Evolutionary conservation across 2,329 filamentous ascomycete genomes (phyloP), one percentile per base, ranked within the genome.

Genomic region (Trichoderma koningiopsis): DNA sequence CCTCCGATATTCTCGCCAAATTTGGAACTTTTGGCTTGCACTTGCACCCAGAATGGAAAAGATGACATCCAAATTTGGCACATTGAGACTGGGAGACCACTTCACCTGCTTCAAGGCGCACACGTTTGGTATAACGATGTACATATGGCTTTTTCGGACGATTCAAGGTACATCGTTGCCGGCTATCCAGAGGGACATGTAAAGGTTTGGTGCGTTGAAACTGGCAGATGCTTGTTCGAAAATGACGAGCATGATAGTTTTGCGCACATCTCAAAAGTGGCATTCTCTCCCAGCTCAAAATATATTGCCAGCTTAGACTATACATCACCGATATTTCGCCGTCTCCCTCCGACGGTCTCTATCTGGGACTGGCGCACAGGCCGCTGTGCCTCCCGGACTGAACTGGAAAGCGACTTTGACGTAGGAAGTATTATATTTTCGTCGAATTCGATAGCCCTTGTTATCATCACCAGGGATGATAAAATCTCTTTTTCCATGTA

Each of bases 81-180:
- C 6, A 5, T 49, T 19, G 8, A 6, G 27, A 62, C 59, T 10
- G 29, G 40, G 7, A 10, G 35, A 13, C 0, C 13, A 14, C 1
- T 52, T 10, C 29, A 19, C 11, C 13, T 52, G 0, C 40, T 52
- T 6, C 0, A 22, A 52, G n/a, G 13, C 1, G 27, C 37, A 8
- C 19, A 19, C 13, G 13, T 3, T 16, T 1, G 5, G 13, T 40
- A 4, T 40, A 16, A 4, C 8, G 7, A 0, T 1, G 19, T 19
- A 4, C 8, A 0, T 13, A 5, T 5, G n/a, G n/a, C n/a, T 27
- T 61, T 61, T 24, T 61, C 59, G 5, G 10, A 33, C 0, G 40
- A 62, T 33, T 62, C 59, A 6, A 16, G 22, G 4, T 27, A 52
- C 29, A 4, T 62, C 3, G 27, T 52, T 27, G 1, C 11, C 0